phyloP scores from a whole-genome alignment of 116 monocot species.

The Posidonia oceanica region DNA sequence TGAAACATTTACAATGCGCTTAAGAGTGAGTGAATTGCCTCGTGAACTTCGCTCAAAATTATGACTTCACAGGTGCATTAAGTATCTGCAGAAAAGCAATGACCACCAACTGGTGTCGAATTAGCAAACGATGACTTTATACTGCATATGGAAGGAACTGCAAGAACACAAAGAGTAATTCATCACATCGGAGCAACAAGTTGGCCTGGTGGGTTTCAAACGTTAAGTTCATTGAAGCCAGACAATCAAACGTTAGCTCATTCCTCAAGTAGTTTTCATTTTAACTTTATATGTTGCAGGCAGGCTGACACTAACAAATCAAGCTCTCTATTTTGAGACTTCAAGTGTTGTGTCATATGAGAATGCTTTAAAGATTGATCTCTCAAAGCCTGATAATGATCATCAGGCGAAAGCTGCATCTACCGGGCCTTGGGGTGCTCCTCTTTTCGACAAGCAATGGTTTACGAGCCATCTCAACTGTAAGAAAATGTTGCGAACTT shows the following conservation, averaged over 20 bases:
- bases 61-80: conserved; percentile 28
- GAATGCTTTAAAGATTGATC: conserved; percentile 50
- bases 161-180: conserved; percentile 60
- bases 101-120: conserved; percentile 53
- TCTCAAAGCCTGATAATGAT: conserved; percentile 31
- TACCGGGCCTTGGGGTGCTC: conserved; percentile 87
- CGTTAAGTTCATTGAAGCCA: no score
- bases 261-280: no score
- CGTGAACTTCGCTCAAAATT: no score
- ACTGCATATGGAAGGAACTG: conserved; percentile 75
- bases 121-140: conserved; percentile 70
- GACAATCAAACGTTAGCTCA: no score
- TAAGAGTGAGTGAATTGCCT: no score
- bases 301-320: conserved; percentile 71
- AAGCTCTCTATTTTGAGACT: conserved; percentile 84
- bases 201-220: conserved; percentile 72
- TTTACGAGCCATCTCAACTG: conserved; percentile 49
- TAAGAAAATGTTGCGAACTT: conserved; percentile 15
- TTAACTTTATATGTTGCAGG: conserved; percentile 21
- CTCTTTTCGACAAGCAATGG: conserved; percentile 72
- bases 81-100: conserved; percentile 44
- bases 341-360: conserved; percentile 73
- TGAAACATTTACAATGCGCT: no score
- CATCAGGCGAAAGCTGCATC: conserved; percentile 57
- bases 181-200: conserved; percentile 67